Percentiles rank a stretch among this genome's conserved stretches.
These are phyloP conservation scores for Melastoma malabathricum DNA, from an alignment of 345 rosid genomes.

Conservation along the genomic window DNA sequence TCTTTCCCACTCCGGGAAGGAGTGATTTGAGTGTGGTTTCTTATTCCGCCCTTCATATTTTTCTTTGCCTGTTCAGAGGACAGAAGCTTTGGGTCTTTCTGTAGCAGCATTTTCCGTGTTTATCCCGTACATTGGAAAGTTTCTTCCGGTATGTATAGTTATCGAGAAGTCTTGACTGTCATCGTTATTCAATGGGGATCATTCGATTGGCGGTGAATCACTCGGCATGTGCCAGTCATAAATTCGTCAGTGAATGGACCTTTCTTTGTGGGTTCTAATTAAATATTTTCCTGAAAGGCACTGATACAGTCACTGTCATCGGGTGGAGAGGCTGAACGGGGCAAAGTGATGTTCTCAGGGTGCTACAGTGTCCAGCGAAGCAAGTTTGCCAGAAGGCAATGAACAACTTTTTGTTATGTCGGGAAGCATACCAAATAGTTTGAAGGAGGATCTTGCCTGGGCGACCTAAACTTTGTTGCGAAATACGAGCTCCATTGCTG, in stretches of 20 bases:
- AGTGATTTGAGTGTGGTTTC: no score
- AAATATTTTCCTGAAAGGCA: no score
- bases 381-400: constrained; percentile 40
- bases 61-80: constrained; percentile 29
- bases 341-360: constrained; percentile 29
- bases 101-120: constrained; percentile 55
- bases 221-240: no score
- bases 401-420: constrained; percentile 66
- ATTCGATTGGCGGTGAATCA: no score
- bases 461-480: constrained; percentile 63
- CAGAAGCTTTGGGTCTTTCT: constrained; percentile 60
- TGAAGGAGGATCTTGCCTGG: constrained; percentile 84
- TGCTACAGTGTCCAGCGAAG: constrained; percentile 26
- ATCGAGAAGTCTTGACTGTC: background rate
- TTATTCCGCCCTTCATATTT: no score
- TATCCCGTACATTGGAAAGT: constrained; percentile 63
- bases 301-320: no score
- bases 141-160: constrained; percentile 39
- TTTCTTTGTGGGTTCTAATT: no score
- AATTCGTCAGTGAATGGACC: no score
- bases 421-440: constrained; percentile 22
- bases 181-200: background rate
- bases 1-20: background rate
- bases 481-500: constrained; percentile 61
- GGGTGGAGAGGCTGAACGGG: no score